Evolutionary conservation across 73 alveolate genomes (phyloP).

Genomic region (Paramecium sexaurelia): DNA sequence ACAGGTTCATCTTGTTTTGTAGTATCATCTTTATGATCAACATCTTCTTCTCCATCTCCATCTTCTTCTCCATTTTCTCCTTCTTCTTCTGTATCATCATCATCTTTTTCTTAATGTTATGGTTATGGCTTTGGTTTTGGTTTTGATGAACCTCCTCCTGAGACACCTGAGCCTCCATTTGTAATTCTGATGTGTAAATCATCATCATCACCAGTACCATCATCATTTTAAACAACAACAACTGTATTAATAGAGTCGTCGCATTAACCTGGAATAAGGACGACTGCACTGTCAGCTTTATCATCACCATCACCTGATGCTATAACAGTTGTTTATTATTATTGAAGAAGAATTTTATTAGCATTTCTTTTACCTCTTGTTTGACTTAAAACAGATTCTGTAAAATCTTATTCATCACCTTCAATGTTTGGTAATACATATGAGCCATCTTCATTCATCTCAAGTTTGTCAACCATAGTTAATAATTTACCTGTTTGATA

Average conservation of each 20-base stretch:
- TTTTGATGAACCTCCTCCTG: background rate
- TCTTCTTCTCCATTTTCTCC: background rate
- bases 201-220: constrained; percentile 47
- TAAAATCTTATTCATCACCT: constrained; percentile 21
- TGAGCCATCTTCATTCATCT: constrained; percentile 20
- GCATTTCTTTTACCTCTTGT: constrained; percentile 39
- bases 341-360: background rate
- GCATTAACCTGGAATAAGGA: constrained; percentile 42
- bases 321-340: background rate
- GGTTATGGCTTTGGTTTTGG: constrained; percentile 13
- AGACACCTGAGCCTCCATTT: background rate
- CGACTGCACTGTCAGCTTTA: constrained; percentile 41
- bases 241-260: constrained; percentile 27
- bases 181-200: constrained; percentile 9
- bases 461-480: background rate
- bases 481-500: constrained; percentile 49
- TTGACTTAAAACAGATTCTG: constrained; percentile 8
- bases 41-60: background rate
- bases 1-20: background rate
- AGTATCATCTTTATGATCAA: no score
- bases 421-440: background rate
- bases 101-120: background rate
- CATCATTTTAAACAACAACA: constrained; percentile 53
- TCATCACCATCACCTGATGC: background rate
- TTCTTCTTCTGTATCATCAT: background rate